Evolutionary conservation across 345 rosid species (phyloP).

Genomic region (Heritiera fomes): DNA sequence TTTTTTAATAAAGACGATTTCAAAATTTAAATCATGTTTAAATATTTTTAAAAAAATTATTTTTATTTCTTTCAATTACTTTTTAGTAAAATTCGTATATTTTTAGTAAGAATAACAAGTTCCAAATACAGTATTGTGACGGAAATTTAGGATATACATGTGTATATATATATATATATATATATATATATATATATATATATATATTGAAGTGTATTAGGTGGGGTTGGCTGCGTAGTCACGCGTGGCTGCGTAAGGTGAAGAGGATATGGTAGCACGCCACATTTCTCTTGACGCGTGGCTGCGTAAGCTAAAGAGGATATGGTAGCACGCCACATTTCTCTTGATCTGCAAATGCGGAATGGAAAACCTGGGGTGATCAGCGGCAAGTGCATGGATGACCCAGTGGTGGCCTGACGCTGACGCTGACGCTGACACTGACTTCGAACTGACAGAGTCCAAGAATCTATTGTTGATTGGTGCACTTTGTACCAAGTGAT

Average conservation of each 20-base stretch:
- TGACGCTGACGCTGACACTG: neutral
- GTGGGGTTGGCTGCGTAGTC: conserved; percentile 12
- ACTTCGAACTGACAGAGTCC: neutral
- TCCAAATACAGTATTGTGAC: too few species aligned
- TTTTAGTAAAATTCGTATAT: too few species aligned
- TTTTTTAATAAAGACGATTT: too few species aligned
- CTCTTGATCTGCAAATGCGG: neutral
- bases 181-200: too few species aligned
- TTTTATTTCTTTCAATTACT: too few species aligned
- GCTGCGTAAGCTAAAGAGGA: neutral
- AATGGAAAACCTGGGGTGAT: neutral
- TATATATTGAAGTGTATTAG: too few species aligned
- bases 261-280: neutral
- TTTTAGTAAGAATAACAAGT: too few species aligned
- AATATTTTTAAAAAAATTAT: too few species aligned
- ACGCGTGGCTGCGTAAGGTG: neutral
- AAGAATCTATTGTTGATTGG: neutral
- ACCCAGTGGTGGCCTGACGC: neutral
- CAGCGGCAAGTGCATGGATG: neutral
- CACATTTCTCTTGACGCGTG: neutral
- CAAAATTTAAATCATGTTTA: too few species aligned
- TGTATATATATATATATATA: too few species aligned
- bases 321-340: neutral
- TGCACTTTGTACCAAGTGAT: neutral
- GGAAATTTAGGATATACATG: too few species aligned